phyloP scores from a whole-genome alignment of 495 filamentous ascomycete species.

The Hypoxylon lenormandii region DNA sequence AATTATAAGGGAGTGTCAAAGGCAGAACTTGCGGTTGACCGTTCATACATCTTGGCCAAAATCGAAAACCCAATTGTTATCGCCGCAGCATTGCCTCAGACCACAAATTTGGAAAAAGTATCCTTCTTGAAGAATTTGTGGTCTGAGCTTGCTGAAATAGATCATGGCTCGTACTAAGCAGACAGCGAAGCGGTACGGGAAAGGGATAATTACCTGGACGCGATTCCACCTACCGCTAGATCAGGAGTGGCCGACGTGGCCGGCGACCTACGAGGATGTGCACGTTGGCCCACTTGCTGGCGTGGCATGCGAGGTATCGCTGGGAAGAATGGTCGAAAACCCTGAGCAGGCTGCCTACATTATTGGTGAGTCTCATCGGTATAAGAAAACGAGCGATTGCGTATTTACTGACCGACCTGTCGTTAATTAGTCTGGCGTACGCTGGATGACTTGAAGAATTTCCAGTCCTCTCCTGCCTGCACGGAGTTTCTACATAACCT shows the following conservation, averaged over 20 bases:
- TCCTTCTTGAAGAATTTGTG: too few relatives aligned
- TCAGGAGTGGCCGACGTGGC: conserved; percentile 46
- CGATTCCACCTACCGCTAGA: conserved; percentile 41
- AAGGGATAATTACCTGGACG: conserved; percentile 39
- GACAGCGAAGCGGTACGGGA: background rate
- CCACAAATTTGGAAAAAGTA: too few relatives aligned
- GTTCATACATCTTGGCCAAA: too few relatives aligned
- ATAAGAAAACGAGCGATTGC: background rate
- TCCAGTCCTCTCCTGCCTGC: conserved; percentile 42
- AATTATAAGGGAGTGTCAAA: too few relatives aligned
- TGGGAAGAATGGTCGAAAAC: conserved; percentile 47
- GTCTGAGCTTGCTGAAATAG: too few relatives aligned
- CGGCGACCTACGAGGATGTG: conserved; percentile 25
- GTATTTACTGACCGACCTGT: conserved; percentile 11
- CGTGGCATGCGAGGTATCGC: conserved; percentile 22
- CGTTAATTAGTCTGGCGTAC: conserved; percentile 25
- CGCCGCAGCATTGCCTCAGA: too few relatives aligned
- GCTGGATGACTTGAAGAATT: conserved; percentile 35
- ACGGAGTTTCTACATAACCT: conserved; percentile 43
- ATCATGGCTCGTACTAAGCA: conserved; percentile 40
- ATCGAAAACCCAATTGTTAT: too few relatives aligned
- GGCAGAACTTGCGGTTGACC: too few relatives aligned
- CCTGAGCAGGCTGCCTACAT: conserved; percentile 49
- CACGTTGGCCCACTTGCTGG: conserved; percentile 41
- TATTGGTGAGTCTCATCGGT: conserved; percentile 34